Percentiles rank a stretch among this genome's conserved stretches.
These are phyloP conservation scores for Vicia villosa DNA, from an alignment of 306 rosid genomes.

Conservation along the genomic window DNA sequence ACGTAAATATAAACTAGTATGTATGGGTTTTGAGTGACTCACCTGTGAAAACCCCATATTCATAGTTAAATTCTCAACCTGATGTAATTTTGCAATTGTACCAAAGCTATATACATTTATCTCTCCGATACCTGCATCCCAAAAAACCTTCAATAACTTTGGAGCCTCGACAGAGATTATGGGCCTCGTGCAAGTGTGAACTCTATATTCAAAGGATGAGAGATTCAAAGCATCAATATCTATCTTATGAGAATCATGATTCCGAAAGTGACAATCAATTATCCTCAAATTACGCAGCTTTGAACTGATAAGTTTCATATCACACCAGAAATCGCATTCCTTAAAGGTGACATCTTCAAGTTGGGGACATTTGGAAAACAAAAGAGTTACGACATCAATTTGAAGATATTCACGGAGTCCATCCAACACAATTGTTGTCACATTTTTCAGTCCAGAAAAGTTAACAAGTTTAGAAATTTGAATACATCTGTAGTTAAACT, in stretches of 20 bases:
- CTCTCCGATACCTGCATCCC: not conserved
- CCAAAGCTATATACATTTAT: not conserved
- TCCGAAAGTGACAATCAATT: not conserved
- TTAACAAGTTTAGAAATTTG: not conserved
- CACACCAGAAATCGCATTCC: too few relatives aligned
- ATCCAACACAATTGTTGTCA: not conserved
- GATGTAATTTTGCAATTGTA: not conserved
- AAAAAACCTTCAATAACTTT: not conserved
- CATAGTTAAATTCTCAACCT: not conserved
- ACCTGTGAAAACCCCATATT: not conserved
- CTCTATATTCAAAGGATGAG: not conserved
- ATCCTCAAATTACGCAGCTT: not conserved
- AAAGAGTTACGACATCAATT: too few relatives aligned
- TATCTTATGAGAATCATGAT: not conserved
- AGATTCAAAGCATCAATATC: slow-evolving; percentile 6
- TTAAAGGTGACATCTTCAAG: too few relatives aligned
- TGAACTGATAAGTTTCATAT: too few relatives aligned
- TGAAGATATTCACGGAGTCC: not conserved
- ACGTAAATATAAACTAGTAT: not conserved
- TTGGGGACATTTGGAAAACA: not conserved
- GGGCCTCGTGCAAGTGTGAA: not conserved
- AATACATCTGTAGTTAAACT: not conserved
- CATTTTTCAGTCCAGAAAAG: not conserved
- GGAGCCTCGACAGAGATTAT: not conserved
- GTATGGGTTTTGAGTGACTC: not conserved